Conservation (phyloP, 345 rosid genomes). For the Moricandia arvensis region DNA sequence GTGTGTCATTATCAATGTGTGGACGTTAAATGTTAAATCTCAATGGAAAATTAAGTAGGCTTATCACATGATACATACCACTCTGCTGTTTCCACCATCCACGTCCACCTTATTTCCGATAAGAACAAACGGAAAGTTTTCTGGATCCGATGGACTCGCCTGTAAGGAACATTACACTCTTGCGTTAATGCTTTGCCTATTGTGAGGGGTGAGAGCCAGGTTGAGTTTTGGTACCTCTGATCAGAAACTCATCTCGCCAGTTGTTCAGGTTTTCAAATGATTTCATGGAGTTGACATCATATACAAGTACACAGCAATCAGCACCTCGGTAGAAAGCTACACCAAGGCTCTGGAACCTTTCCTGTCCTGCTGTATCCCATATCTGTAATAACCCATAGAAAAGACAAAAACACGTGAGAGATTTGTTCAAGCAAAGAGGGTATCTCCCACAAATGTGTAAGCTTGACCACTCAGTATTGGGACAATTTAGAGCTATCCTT, state of each 20-base stretch:
- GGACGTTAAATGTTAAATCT: neutral
- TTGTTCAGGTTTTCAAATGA: constrained; percentile 80
- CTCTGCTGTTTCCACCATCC: constrained; percentile 90
- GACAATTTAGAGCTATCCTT: neutral
- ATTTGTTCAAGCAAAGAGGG: neutral
- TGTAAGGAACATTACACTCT: constrained; percentile 32
- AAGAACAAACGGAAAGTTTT: constrained; percentile 92
- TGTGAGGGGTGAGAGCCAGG: neutral
- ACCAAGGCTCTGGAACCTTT: constrained; percentile 94
- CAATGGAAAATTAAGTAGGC: neutral
- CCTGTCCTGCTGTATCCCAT: constrained; percentile 97
- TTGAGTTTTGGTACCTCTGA: constrained; percentile 47
- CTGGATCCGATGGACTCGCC: constrained; percentile 97
- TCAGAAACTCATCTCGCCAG: constrained; percentile 84
- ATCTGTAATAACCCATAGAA: constrained; percentile 43
- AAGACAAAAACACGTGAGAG: constrained; percentile 3
- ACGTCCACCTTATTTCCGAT: constrained; percentile 88
- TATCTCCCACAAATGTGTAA: neutral
- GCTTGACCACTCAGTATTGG: neutral
- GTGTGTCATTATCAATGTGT: neutral
- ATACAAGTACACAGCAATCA: constrained; percentile 86
- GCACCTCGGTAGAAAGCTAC: constrained; percentile 87
- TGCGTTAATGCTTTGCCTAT: neutral
- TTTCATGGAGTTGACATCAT: constrained; percentile 83
- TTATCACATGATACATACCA: constrained; percentile 52